A percentile compares a stretch with the other conserved stretches of the same genome.
These are phyloP conservation scores for Ballota nigra DNA, from an alignment of 257 asterid genomes.

Conservation along the genomic window DNA sequence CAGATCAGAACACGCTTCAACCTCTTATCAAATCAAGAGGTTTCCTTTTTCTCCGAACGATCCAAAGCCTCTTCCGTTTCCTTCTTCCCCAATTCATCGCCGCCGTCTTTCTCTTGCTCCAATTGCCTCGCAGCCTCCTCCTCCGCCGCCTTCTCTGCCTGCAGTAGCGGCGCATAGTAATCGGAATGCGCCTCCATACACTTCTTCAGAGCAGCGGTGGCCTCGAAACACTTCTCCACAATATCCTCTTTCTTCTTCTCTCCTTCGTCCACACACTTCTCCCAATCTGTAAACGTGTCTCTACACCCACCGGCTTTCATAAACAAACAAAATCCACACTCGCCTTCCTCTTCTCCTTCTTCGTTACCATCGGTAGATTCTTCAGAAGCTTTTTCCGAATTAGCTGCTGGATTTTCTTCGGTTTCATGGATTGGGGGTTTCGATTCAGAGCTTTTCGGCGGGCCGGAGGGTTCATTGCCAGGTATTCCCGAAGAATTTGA, in stretches of 20 bases:
- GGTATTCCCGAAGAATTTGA: slow-evolving; percentile 27
- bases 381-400: slow-evolving; percentile 2
- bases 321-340: slow-evolving; percentile 79
- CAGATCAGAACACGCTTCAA: slow-evolving; percentile 3
- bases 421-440: slow-evolving; percentile 11
- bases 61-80: slow-evolving; percentile 13
- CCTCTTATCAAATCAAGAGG: slow-evolving; percentile 13
- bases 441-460: slow-evolving; percentile 29
- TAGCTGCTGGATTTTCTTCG: neutral
- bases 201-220: slow-evolving; percentile 53
- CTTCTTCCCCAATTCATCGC: slow-evolving; percentile 15
- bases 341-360: slow-evolving; percentile 52
- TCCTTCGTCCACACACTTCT: slow-evolving; percentile 80
- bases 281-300: slow-evolving; percentile 68
- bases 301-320: slow-evolving; percentile 88
- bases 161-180: slow-evolving; percentile 67
- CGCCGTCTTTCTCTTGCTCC: slow-evolving; percentile 40
- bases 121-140: slow-evolving; percentile 49
- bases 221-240: slow-evolving; percentile 65
- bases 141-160: slow-evolving; percentile 67
- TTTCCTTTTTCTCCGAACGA: slow-evolving; percentile 24
- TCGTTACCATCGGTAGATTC: slow-evolving; percentile 21
- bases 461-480: slow-evolving; percentile 12
- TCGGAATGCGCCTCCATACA: slow-evolving; percentile 87
- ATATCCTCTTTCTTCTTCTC: slow-evolving; percentile 63